phyloP scores from a whole-genome alignment of 2,329 filamentous ascomycete species.

The Exophiala sideris region DNA sequence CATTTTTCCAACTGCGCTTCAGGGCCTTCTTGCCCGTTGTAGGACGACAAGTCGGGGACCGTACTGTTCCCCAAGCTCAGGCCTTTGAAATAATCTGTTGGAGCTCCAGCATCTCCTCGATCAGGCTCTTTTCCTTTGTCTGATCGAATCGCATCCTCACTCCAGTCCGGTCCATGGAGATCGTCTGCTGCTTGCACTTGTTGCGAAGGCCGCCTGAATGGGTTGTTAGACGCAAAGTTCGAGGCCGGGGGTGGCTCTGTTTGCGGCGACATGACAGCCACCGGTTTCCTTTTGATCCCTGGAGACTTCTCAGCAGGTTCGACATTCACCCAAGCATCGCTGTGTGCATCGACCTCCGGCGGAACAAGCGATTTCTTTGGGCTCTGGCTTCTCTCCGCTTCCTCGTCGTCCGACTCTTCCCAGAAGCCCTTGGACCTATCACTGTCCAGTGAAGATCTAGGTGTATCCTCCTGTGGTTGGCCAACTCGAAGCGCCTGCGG shows the following conservation, averaged over 20 bases:
- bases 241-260: not conserved
- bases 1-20: conserved; percentile 6
- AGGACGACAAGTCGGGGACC: conserved; percentile 2
- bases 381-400: conserved; percentile 13
- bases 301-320: conserved; percentile 16
- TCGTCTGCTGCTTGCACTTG: not conserved
- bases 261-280: conserved; percentile 10
- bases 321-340: conserved; percentile 17
- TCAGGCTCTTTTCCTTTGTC: conserved; percentile 17
- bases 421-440: conserved; percentile 28
- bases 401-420: conserved; percentile 25
- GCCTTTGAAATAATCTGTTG: conserved; percentile 4
- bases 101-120: conserved; percentile 2
- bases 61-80: conserved; percentile 1
- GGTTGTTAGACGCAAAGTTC: conserved; percentile 28
- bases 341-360: conserved; percentile 8
- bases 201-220: conserved; percentile 24
- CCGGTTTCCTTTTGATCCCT: conserved; percentile 25
- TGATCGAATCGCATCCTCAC: not conserved
- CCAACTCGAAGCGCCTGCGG: conserved; percentile 25
- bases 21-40: not conserved
- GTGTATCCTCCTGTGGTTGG: conserved; percentile 25
- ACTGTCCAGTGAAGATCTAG: conserved; percentile 29
- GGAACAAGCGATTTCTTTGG: conserved; percentile 3
- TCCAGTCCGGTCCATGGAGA: conserved; percentile 4